phyloP scores from a whole-genome alignment of 331 rosid genomes.

The Malus hybrid region DNA sequence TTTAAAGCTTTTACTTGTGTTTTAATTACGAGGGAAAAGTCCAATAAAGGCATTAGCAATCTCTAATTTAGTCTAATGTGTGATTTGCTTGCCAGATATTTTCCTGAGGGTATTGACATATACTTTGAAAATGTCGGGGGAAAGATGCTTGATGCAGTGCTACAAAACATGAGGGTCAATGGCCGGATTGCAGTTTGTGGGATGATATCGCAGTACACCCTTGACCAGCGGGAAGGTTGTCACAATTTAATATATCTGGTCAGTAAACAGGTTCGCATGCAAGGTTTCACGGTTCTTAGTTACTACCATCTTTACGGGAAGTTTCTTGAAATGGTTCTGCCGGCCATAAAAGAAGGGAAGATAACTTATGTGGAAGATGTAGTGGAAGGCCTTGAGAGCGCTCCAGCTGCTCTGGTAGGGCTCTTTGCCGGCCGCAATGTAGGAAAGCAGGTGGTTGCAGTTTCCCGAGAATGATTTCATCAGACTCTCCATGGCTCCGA shows the following conservation, averaged over 20 bases:
- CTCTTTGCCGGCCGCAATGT: neutral
- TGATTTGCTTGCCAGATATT: neutral
- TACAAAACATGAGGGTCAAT: slow-evolving; percentile 1
- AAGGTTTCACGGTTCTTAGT: neutral
- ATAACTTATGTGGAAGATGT: slow-evolving; percentile 4
- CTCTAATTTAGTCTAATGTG: neutral
- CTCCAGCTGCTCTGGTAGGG: slow-evolving; percentile 4
- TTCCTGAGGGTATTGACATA: slow-evolving; percentile 19
- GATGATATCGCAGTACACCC: slow-evolving; percentile 28
- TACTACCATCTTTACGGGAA: slow-evolving; percentile 10
- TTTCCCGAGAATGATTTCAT: neutral
- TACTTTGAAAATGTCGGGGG: slow-evolving; percentile 28
- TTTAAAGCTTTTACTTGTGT: no score
- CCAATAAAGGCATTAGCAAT: neutral
- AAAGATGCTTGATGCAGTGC: slow-evolving; percentile 25
- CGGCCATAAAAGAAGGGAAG: slow-evolving; percentile 12
- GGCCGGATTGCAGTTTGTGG: slow-evolving; percentile 26
- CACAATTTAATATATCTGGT: slow-evolving; percentile 2
- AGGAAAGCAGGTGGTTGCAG: neutral
- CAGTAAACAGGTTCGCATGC: neutral
- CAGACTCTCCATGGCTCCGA: neutral
- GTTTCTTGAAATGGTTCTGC: slow-evolving; percentile 11
- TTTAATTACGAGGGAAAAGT: no score
- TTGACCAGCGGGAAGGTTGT: slow-evolving; percentile 8
- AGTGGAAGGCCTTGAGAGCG: slow-evolving; percentile 15